These are phyloP conservation scores for Talaromyces sp. DNA, from an alignment of 2,329 filamentous ascomycete species.

Conservation along the genomic window DNA sequence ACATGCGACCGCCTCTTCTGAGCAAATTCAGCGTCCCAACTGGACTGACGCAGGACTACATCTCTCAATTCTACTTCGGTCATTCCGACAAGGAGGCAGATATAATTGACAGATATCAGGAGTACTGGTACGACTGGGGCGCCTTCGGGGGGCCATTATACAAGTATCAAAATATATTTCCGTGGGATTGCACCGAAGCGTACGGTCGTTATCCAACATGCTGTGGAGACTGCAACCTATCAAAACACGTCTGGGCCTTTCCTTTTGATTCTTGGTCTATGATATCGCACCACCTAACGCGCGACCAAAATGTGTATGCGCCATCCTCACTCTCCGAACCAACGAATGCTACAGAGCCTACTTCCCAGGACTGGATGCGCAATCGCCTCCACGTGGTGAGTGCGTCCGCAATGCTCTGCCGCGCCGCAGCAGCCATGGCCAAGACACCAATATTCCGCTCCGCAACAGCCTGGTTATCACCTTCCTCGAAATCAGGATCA, in stretches of 20 bases:
- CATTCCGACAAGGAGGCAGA: slow-evolving; percentile 40
- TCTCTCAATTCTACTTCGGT: slow-evolving; percentile 40
- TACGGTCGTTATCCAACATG: slow-evolving; percentile 36
- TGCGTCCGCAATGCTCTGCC: slow-evolving; percentile 31
- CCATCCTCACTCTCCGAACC: background rate
- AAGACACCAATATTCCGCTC: slow-evolving; percentile 26
- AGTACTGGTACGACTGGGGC: slow-evolving; percentile 50
- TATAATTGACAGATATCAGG: slow-evolving; percentile 42
- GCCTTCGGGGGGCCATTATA: slow-evolving; percentile 40
- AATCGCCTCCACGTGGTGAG: slow-evolving; percentile 37
- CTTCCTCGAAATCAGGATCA: slow-evolving; percentile 16
- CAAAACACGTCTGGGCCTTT: slow-evolving; percentile 47
- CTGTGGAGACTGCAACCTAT: slow-evolving; percentile 42
- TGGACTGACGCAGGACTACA: slow-evolving; percentile 45
- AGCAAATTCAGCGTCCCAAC: slow-evolving; percentile 38
- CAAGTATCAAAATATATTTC: slow-evolving; percentile 43
- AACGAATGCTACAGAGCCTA: background rate
- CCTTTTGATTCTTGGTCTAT: slow-evolving; percentile 47
- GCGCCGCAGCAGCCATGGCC: slow-evolving; percentile 37
- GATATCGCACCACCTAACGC: slow-evolving; percentile 36
- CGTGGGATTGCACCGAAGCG: slow-evolving; percentile 49
- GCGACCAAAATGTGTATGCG: slow-evolving; percentile 38
- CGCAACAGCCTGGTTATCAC: slow-evolving; percentile 35
- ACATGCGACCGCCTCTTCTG: slow-evolving; percentile 23
- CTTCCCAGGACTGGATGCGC: slow-evolving; percentile 29